Base-by-base conservation (phyloP, 1,284 basidiomycete species). In the Pseudozyma thailandica region DNA sequence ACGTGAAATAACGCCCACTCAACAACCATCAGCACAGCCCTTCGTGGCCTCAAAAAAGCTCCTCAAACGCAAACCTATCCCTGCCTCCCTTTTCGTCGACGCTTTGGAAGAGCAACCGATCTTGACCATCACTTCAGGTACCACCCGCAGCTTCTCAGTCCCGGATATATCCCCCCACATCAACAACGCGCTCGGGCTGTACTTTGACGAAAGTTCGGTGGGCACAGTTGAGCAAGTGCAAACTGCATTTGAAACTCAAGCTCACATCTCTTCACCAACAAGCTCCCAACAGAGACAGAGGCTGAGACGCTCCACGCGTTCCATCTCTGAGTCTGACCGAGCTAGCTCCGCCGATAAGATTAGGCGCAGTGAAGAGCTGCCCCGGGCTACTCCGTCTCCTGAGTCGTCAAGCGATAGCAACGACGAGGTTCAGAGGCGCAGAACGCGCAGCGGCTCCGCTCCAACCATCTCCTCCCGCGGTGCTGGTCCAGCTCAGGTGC, bases 1-100 rank as follows among this genome's bases (percentile, higher is more conserved):
- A 5, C 27, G 5, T 3, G 25, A 27, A 9, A 6, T 30, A 23
- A 49, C 33, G 33, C 10, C 12, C 26, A 25, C 23, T 8, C 45
- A 42, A 53, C 51, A 43, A 12, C 30, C 28, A 4, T 1, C 27
- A n/a, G 13, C 38, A 30, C 16, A 46, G 7, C 8, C 21, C 20
- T 18, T 38, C 3, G 37, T 51, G 7, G 27, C 53, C 1, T 46
- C 37, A 15, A 33, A 15, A 10, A 64, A 50, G 16, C 20, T 16
- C 26, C 20, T 42, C 26, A 44, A 28, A 16, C 54, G 62, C 8
- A 64, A 64, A 18, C 62, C 62, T 4, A 64, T 64, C 42, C 62
- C 62, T 0, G 3, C 28, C 12, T 58, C 41, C 10, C 55, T 64
- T 4, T 52, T 63, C 5, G 12, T 44, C 4, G 30, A 48, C 18